phyloP scores from a whole-genome alignment of 73 alveolate genomes.

The Uronychia setigera region DNA sequence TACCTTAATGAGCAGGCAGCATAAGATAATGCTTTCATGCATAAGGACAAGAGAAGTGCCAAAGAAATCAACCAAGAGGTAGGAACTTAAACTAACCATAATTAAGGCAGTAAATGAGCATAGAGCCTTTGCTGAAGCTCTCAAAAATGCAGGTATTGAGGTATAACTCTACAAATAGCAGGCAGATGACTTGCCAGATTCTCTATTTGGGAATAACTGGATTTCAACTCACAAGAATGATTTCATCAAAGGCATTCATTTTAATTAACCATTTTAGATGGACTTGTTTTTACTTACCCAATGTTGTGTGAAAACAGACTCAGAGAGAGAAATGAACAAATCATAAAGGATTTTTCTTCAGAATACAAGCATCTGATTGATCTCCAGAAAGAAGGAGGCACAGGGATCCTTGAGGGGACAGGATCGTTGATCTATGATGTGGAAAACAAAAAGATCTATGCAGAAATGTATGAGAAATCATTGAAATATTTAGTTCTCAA shows the following conservation, averaged over 20 bases:
- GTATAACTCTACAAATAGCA: constrained; percentile 50
- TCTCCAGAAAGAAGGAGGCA: constrained; percentile 19
- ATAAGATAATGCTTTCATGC: constrained; percentile 75
- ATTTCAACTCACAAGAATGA: constrained; percentile 73
- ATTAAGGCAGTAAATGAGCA: constrained; percentile 67
- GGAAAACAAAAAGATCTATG: constrained; percentile 65
- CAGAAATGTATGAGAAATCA: constrained; percentile 32
- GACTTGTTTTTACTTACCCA: constrained; percentile 70
- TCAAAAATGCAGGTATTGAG: constrained; percentile 61
- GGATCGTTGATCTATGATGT: constrained; percentile 76
- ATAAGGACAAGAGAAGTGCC: constrained; percentile 27
- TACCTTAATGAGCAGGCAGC: constrained; percentile 79
- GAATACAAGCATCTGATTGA: constrained; percentile 37
- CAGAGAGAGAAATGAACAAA: constrained; percentile 54
- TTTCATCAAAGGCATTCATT: constrained; percentile 27
- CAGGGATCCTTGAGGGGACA: constrained; percentile 80
- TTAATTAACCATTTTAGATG: constrained; percentile 20
- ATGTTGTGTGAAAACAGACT: constrained; percentile 62
- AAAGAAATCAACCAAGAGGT: constrained; percentile 23
- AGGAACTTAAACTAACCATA: constrained; percentile 22
- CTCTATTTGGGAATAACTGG: constrained; percentile 88
- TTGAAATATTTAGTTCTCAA: constrained; percentile 42
- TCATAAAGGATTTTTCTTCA: constrained; percentile 34
- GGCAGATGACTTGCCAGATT: constrained; percentile 79
- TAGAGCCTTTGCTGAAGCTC: constrained; percentile 28